Evolutionary conservation across 2,329 filamentous ascomycete species (phyloP), one percentile per base, ranked within the genome.

Genomic region (Diaporthe citrichinensis): DNA sequence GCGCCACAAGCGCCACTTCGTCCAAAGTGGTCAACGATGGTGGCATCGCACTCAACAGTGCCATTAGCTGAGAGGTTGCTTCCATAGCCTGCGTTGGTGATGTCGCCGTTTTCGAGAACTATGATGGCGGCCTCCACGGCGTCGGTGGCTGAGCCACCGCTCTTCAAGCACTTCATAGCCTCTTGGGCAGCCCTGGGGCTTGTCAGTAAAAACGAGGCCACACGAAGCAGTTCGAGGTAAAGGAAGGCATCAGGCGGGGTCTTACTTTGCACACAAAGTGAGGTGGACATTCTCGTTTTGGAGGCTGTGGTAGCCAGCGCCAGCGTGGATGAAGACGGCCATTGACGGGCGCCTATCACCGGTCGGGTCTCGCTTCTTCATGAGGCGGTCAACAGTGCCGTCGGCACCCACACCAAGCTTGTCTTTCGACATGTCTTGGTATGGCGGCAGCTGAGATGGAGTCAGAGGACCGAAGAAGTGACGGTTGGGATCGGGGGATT

Each of bases 81-180:
- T 62, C 97, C 97, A 82, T 94, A 98, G 0, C 97, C 97, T 51
- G 96, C 94, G 83, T 99, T 99, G 49, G 97, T 99, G 78, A 99
- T 97, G 80, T 98, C 95, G 74, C 94, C 93, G 82, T 99, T 95
- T 85, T 99, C 97, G 25, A 99, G 91, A 28, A 95, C 88, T 79
- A 93, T 94, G 80, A 99, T 92, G 41, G 97, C 95, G 69, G 94
- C 93, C 84, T 98, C 97, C 31, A 98, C 94, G 23, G 96, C 97
- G 81, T 98, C 95, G 5, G 96, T 89, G 6, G 97, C 95, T 57
- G 92, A 92, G 14, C 93, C 94, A 34, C 97, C 97, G 77, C 90
- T 91, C 80, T 91, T 94, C 76, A 99, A 87, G 76, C 97, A 89
- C 69, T 89, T 89, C 94, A 98, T 98, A 46, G 91, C 96, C 80